Evolutionary conservation across 306 rosid genomes (phyloP), one percentile per base, ranked within the genome.

Genomic region (Delonix regia): DNA sequence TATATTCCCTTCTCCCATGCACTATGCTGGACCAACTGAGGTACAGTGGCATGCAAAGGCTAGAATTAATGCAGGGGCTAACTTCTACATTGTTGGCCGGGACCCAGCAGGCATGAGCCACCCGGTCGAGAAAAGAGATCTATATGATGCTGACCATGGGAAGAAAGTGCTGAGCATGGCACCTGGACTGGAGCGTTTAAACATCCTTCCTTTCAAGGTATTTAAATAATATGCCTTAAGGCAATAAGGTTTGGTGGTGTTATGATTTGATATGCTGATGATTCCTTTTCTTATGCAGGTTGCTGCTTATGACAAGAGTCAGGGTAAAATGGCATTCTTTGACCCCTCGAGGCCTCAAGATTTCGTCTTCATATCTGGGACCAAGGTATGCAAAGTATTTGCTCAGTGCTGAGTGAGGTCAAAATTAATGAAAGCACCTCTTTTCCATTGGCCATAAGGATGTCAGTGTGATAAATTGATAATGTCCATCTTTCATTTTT

Each of bases 21-120:
- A 91, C 85, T 96, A 96, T 73, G 98, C 99, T 7, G 99, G 99
- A 69, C 99, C 98, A 9, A 96, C 99, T 7, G 99, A 96, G 84
- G 99, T 96, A 77, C 99, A 96, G 87, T 96, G 99, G 99, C 99
- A 96, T 82, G 99, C 99, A 70, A 96, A 96, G 87, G 99, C 99
- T 47, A 90, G 98, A 88, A 96, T 96, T 7, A 96, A 96, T 56
- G 99, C 99, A 1, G 99, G 99, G 19, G 99, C 99, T 12, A 86
- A 96, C 89, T 96, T 96, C 80, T 96, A 96, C 89, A 96, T 96
- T 5, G 99, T 96, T 47, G 99, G 99, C 48, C 96, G 99, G 18
- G 99, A 96, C 83, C 99, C 99, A 0, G 99, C 99, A 28, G 99
- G 99, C 83, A 93, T 96, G 99, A 81, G 96, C 68, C 99, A 96